Evolutionary conservation across 306 rosid species (phyloP), one percentile per base, ranked within the genome.

Genomic region (Glycyrrhiza uralensis): DNA sequence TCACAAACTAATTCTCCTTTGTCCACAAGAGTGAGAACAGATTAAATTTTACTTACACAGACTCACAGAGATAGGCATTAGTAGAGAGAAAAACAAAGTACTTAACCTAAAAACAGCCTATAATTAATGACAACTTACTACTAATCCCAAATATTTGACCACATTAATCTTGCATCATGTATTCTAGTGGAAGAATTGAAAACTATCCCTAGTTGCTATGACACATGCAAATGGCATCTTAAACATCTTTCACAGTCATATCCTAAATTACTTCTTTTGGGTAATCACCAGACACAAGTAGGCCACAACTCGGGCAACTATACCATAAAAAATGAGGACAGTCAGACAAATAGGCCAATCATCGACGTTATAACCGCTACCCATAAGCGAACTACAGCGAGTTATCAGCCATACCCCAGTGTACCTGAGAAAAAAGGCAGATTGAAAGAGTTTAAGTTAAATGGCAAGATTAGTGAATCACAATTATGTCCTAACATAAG

Each of bases 341-440:
- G 20, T 0, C n/a, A 88, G 64, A 81, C 92, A 90, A 18, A 78
- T 71, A 52, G 67, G 4, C 92, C 94, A 88, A 12, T 88, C 92
- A 20, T 65, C 76, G n/a, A 90, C 87, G 41, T 88, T 32, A 56
- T 86, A 90, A 51, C 86, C 88, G 24, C 13, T 80, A 20, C 56
- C 60, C 82, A 72, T 69, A 20, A 90, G 76, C n/a, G 86, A 83
- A 73, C 80, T 74, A 74, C 97, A 90, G 4, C 97, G 97, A n/a
- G 92, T 86, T 52, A 90, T 90, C 78, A 90, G 74, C 97, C 97
- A 88, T 44, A 90, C 94, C 42, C 97, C 97, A 4, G 94, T 85
- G 45, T 88, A 86, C 92, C 96, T 90, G 87, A 38, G 38, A 46
- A 71, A 58, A 44, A 26, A 1, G 71, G 7, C 59, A 78, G 32